Evolutionary conservation across 2,329 filamentous ascomycete genomes (phyloP).

Genomic region (Alternaria ethzedia): DNA sequence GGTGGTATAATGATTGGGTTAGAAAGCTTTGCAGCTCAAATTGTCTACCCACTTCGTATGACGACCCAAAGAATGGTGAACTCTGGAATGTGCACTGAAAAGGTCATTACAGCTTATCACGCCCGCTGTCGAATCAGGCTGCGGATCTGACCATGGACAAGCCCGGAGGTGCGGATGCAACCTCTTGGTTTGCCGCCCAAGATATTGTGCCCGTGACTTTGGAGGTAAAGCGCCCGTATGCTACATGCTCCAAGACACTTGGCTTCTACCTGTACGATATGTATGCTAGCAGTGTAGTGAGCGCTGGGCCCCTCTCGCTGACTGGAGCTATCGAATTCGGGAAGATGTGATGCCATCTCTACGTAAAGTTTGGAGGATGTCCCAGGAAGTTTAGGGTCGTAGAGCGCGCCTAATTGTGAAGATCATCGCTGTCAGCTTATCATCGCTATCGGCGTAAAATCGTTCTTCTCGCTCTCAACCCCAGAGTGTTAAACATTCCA

Average conservation of each 20-base stretch:
- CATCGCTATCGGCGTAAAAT: neutral
- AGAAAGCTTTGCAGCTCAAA: conserved; percentile 22
- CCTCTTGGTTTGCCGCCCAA: conserved; percentile 11
- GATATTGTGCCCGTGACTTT: conserved; percentile 22
- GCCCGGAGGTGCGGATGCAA: conserved; percentile 17
- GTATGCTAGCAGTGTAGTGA: neutral
- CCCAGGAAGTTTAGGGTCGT: neutral
- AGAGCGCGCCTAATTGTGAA: neutral
- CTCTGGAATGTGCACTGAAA: conserved; percentile 18
- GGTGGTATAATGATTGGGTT: conserved; percentile 33
- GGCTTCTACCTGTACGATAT: neutral
- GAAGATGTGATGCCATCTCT: neutral
- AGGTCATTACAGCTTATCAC: conserved; percentile 18
- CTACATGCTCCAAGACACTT: conserved; percentile 12
- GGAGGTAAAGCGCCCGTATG: conserved; percentile 3
- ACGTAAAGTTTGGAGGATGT: neutral
- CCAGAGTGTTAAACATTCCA: neutral
- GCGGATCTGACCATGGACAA: neutral
- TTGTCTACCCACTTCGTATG: conserved; percentile 23
- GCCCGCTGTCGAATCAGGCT: conserved; percentile 15
- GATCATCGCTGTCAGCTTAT: neutral
- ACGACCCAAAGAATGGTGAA: conserved; percentile 11
- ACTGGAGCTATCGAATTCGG: neutral
- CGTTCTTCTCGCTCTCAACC: neutral
- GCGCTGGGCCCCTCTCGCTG: neutral